Base-by-base conservation (phyloP, 345 rosid species). In the Abelmoschus esculentus region DNA sequence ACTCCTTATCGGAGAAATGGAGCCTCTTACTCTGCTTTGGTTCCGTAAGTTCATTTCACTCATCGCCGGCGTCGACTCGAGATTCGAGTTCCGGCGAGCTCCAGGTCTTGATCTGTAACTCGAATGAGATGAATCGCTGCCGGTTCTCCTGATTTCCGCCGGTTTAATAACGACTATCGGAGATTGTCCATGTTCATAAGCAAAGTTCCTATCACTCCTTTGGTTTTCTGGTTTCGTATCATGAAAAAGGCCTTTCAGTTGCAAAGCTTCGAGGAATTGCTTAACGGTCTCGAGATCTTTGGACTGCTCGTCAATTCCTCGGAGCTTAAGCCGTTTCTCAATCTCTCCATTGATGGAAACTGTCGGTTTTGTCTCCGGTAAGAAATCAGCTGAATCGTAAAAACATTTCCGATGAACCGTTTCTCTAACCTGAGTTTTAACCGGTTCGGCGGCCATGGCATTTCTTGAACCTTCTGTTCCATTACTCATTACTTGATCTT, bases 181-280 rank as follows among this genome's bases (percentile, higher is more conserved):
- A 13, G 86, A 85, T 66, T 86, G 84, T n/a, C 77, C 74, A 22
- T 60, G 63, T 14, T 89, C 90, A 78, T 74, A 80, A 7, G 78
- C 83, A 61, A 83, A 63, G 77, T 83, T 86, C 58, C 85, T 74
- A 65, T 53, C 72, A 72, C 61, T 76, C 4, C 47, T 36, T 70
- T 73, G 84, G 55, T 38, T 69, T 11, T 79, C 52, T 14, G 73
- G 72, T 66, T 72, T 78, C 49, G 76, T 83, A 28, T 88, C 75
- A 76, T 90, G 97, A 36, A 95, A 70, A 13, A 95, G 90, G 63
- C 99, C 99, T 81, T 91, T 91, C 34, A 95, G 93, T 73, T 86
- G 96, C 61, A 82, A 78, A 73, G 96, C 97, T 73, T 89, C 93
- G 9, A 91, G 93, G 76, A 95, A 82, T 63, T 90, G 97, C 77